Base-by-base conservation (phyloP, 495 filamentous ascomycete species). In the Ascobolus immersus region DNA sequence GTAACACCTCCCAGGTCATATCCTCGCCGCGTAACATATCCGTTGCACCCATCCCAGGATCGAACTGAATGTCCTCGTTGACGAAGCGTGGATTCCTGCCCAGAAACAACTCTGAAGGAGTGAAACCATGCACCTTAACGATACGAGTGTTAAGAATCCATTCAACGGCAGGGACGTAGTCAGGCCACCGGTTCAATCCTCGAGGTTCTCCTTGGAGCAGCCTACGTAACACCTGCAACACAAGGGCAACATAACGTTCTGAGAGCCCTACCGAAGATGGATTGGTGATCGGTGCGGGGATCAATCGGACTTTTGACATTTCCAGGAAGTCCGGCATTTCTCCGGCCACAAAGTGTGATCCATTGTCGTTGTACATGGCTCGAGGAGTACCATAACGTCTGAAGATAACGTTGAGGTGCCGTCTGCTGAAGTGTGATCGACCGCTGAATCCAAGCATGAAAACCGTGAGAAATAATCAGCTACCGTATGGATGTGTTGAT, bases 161-260 rank as follows among this genome's bases (percentile, higher is more conserved):
- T 0, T 13, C 17, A 0, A 41, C 22, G 5, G n/a, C 13, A 0
- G 18, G 21, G 4, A 38, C 4, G 1, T 32, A 8, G 4, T 8
- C 1, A 12, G 37, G 23, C 29, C 30, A 34, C 3, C n/a, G 5
- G 1, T 23, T 4, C 9, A 23, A 12, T 8, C 10, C 1, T 13
- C 7, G 7, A 1, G 5, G 2, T 19, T 17, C 4, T n/a, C 14
- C 9, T 7, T 23, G 9, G 6, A 40, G 4, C 2, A 24, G 8
- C 5, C n/a, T 24, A 2, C 28, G 4, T 8, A 40, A 12, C 11
- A 33, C 33, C 1, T 18, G 6, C 11, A 40, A 24, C 1, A 40
- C 18, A 3, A 32, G 7, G 11, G 21, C 14, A 2, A 40, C 38
- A 26, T 40, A 40, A 12, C 38, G 8, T 14, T 37, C 38, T 7